Evolutionary conservation across 768 basidiomycete species (phyloP).

Genomic region (Chalciporus piperatus): DNA sequence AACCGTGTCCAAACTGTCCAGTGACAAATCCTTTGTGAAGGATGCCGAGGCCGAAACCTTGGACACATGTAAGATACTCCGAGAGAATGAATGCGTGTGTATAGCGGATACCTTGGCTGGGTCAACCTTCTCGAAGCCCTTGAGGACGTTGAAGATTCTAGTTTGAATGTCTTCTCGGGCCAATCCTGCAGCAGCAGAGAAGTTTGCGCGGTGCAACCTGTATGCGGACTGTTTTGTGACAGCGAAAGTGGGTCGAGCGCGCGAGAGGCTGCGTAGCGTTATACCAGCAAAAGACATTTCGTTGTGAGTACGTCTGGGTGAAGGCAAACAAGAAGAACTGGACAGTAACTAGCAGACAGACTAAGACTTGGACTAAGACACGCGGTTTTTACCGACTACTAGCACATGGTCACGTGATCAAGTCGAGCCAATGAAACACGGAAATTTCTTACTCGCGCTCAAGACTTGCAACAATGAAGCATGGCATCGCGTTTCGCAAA

Average conservation of each 20-base stretch:
- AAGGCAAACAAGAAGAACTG: neutral
- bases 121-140: slow-evolving; percentile 32
- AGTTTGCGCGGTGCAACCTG: slow-evolving; percentile 31
- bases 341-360: too few relatives aligned
- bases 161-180: slow-evolving; percentile 23
- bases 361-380: too few relatives aligned
- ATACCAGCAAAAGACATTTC: slow-evolving; percentile 36
- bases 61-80: slow-evolving; percentile 23
- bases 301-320: slow-evolving; percentile 20
- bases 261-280: slow-evolving; percentile 30
- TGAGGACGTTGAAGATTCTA: slow-evolving; percentile 29
- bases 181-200: slow-evolving; percentile 25
- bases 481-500: slow-evolving; percentile 90
- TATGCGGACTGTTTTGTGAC: slow-evolving; percentile 29
- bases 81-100: slow-evolving; percentile 14
- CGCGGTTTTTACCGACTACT: slow-evolving; percentile 26
- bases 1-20: slow-evolving; percentile 92
- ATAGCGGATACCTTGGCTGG: slow-evolving; percentile 23
- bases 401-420: slow-evolving; percentile 4
- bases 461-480: slow-evolving; percentile 64
- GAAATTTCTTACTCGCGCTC: neutral
- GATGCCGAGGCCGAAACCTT: slow-evolving; percentile 63
- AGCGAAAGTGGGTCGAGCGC: slow-evolving; percentile 26
- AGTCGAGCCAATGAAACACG: neutral
- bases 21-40: slow-evolving; percentile 56